These are phyloP conservation scores for Cyphellophora europaea DNA, from an alignment of 2,329 filamentous ascomycete species.

Conservation along the genomic window DNA sequence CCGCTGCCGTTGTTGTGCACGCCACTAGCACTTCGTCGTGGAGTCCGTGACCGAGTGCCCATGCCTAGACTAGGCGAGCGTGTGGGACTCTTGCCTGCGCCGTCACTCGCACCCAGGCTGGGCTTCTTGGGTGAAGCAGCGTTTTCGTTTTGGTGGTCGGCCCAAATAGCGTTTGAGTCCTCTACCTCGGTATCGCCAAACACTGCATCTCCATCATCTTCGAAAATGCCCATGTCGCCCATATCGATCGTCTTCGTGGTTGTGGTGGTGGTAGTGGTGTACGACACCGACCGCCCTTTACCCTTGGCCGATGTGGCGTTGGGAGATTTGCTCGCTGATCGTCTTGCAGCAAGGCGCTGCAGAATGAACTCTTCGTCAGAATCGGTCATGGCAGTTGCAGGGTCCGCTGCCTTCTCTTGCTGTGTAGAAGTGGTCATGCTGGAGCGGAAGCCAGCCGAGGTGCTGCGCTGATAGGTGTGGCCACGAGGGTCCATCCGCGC, in stretches of 20 bases:
- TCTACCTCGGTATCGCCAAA: constrained; percentile 11
- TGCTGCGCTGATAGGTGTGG: constrained; percentile 58
- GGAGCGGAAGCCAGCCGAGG: constrained; percentile 32
- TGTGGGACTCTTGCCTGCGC: constrained; percentile 1
- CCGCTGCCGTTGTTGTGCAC: constrained; percentile 8
- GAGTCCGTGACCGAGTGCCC: constrained; percentile 9
- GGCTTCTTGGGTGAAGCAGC: constrained; percentile 11
- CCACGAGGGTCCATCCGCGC: constrained; percentile 65
- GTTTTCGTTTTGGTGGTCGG: constrained; percentile 6
- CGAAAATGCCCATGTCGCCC: constrained; percentile 17
- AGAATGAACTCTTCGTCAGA: constrained; percentile 78
- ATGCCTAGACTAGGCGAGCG: not conserved
- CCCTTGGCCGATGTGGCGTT: constrained; percentile 17
- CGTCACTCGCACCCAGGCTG: constrained; percentile 15
- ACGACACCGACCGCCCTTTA: constrained; percentile 20
- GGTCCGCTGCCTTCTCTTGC: constrained; percentile 50
- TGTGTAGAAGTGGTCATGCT: constrained; percentile 28
- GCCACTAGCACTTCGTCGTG: constrained; percentile 12
- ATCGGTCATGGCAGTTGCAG: constrained; percentile 38
- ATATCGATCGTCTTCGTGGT: constrained; percentile 16
- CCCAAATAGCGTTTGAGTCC: constrained; percentile 18
- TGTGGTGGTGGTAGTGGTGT: constrained; percentile 19
- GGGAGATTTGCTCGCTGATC: constrained; percentile 15
- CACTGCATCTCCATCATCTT: constrained; percentile 10
- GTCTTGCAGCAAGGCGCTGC: constrained; percentile 59